Conservation (phyloP, 495 filamentous ascomycete species). For the Halenospora varia region DNA sequence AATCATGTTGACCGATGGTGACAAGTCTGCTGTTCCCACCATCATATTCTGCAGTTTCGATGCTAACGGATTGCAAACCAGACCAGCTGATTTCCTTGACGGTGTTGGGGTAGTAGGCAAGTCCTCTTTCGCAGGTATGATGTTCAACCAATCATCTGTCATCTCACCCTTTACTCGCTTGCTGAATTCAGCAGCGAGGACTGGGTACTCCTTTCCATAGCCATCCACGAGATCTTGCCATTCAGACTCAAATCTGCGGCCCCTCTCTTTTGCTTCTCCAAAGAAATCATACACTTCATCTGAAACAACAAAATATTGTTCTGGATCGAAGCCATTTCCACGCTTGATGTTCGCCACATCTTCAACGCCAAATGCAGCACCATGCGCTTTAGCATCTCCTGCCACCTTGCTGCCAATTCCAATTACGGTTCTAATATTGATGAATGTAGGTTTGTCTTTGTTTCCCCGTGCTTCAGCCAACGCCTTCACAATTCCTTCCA, state of each 20-base stretch:
- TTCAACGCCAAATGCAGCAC: conserved; percentile 41
- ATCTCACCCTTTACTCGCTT: no score
- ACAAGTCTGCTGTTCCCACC: neutral
- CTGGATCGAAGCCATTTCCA: conserved; percentile 43
- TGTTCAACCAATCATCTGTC: no score
- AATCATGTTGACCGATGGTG: no score
- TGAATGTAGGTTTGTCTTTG: conserved; percentile 51
- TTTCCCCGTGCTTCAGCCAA: conserved; percentile 38
- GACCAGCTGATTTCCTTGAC: no score
- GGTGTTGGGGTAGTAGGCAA: no score
- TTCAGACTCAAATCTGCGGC: conserved; percentile 32
- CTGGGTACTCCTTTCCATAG: conserved; percentile 41
- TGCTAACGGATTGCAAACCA: no score
- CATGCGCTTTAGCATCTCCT: conserved; percentile 47
- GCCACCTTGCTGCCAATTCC: conserved; percentile 47
- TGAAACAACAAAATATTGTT: conserved; percentile 43
- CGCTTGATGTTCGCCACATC: conserved; percentile 45
- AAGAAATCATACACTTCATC: conserved; percentile 49
- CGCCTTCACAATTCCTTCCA: conserved; percentile 46
- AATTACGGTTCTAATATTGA: conserved; percentile 54
- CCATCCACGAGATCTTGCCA: conserved; percentile 40
- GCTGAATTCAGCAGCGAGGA: no score
- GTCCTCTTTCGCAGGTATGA: no score
- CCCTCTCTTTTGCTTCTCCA: conserved; percentile 54
- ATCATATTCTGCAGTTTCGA: neutral